A percentile compares a stretch with the other conserved stretches of the same genome.
phyloP scores from a whole-genome alignment of 2,329 filamentous ascomycete genomes.

The Pseudogymnoascus sp. region DNA sequence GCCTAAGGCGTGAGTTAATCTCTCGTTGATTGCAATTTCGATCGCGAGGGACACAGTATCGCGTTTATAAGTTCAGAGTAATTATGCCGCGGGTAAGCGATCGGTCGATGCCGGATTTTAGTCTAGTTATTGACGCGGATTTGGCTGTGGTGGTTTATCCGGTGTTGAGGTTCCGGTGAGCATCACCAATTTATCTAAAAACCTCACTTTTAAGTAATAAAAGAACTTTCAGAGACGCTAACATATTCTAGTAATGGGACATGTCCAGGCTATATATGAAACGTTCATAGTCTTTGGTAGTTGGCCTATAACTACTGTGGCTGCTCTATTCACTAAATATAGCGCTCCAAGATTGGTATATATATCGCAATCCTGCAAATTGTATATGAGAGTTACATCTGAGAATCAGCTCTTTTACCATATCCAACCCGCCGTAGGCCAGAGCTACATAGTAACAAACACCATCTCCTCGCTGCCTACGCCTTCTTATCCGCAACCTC shows the following conservation, averaged over 20 bases:
- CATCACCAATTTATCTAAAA: not conserved
- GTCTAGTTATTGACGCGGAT: not conserved
- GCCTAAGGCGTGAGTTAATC: constrained; percentile 2
- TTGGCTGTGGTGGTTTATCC: not conserved
- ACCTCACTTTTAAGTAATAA: not conserved
- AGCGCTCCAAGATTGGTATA: not conserved
- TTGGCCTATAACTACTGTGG: not conserved
- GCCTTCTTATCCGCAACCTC: not conserved
- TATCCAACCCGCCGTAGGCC: not conserved
- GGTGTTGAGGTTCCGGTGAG: not conserved
- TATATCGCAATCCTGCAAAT: not conserved
- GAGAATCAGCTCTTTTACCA: not conserved
- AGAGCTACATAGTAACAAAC: not conserved
- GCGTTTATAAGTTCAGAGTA: not conserved
- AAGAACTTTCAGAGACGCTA: not conserved
- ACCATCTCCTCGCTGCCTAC: not conserved
- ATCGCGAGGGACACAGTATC: not conserved
- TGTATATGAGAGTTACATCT: not conserved
- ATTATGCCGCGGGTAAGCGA: not conserved
- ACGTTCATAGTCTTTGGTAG: not conserved
- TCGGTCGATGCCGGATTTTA: not conserved
- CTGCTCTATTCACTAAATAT: not conserved
- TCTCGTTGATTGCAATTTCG: not conserved
- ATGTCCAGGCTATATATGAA: not conserved
- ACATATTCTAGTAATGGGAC: not conserved